Base-by-base conservation (phyloP, 371 early-diverging fungal species). In the Rhizopus arrhizus region DNA sequence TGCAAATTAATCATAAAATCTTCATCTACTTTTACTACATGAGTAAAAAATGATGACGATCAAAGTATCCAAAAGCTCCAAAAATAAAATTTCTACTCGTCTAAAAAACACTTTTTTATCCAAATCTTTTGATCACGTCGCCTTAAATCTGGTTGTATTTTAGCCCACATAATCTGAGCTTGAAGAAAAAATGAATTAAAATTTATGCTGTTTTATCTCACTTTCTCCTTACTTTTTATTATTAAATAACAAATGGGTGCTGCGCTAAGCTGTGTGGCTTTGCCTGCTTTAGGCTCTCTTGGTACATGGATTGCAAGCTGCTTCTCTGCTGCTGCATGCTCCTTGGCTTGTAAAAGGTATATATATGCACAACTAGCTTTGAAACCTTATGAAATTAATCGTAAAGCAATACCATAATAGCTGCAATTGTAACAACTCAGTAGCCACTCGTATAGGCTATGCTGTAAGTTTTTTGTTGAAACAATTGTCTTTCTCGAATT, bases 381-480 rank as follows among this genome's bases (percentile, higher is more conserved):
- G 22, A 22, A 22, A 2, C 22, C 22, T 22, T 2, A 22, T 22
- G 22, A 22, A 22, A 2, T 22, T 22, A 22, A 22, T 22, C 22
- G 22, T 22, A 22, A 22, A 22, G 22, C 22, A 22, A 22, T 22
- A 22, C 22, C 22, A 22, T 16, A 8, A 56, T 49, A 75, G 76
- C 62, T 85, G 85, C 62, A 81, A 85, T 66, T 85, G 84, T 59
- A 81, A 85, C 65, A 82, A 83, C 58, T 84, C 85, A 13, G 81
- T 86, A 42, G 85, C 85, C 12, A 86, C 87, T 9, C 69, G 87
- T 46, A 74, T 85, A 31, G 81, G 81, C 9, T 96, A 92, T 68
- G 91, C 92, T 1, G 80, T 81, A 35, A 66, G 60, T 34, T n/a
- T 33, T 34, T 49, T 22, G 8, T 6, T n/a, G 10, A 6, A 5